Evolutionary conservation across 2,329 filamentous ascomycete genomes (phyloP).

Genomic region (Fusarium floridanum): DNA sequence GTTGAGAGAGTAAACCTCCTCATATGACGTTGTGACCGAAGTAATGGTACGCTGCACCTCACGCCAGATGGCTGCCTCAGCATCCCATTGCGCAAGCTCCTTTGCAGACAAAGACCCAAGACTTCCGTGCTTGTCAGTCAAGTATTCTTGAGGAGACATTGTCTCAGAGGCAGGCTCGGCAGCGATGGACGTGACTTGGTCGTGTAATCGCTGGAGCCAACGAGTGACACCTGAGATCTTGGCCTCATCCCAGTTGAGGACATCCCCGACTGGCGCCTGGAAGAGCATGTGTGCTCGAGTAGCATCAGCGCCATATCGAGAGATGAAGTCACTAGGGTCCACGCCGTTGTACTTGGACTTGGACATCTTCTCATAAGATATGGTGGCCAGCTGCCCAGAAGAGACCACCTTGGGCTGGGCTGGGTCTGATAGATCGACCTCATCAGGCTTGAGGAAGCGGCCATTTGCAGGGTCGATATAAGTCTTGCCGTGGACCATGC

Average conservation of each 20-base stretch:
- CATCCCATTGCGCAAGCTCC: slow-evolving; percentile 58
- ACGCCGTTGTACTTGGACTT: slow-evolving; percentile 96
- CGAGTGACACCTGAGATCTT: slow-evolving; percentile 86
- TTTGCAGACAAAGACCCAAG: slow-evolving; percentile 48
- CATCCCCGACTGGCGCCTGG: slow-evolving; percentile 85
- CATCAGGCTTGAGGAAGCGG: slow-evolving; percentile 80
- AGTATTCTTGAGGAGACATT: slow-evolving; percentile 50
- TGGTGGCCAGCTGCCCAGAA: slow-evolving; percentile 68
- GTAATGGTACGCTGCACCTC: slow-evolving; percentile 75
- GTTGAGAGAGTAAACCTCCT: slow-evolving; percentile 82
- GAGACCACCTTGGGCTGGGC: slow-evolving; percentile 71
- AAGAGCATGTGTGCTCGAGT: slow-evolving; percentile 90
- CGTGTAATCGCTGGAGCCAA: slow-evolving; percentile 79
- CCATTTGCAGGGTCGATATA: slow-evolving; percentile 81
- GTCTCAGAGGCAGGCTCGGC: slow-evolving; percentile 14
- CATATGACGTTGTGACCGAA: slow-evolving; percentile 76
- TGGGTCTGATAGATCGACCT: slow-evolving; percentile 74
- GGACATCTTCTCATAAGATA: slow-evolving; percentile 92
- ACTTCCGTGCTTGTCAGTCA: slow-evolving; percentile 51
- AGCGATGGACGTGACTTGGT: slow-evolving; percentile 59
- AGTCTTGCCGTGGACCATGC: slow-evolving; percentile 93
- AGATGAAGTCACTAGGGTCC: slow-evolving; percentile 80
- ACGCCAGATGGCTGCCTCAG: slow-evolving; percentile 69
- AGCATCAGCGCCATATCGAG: slow-evolving; percentile 83
- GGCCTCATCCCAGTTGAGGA: slow-evolving; percentile 88